A percentile compares a stretch with the other conserved stretches of the same genome.
Evolutionary conservation across 2,329 filamentous ascomycete genomes (phyloP).

Genomic region (Dactylellina parvicollis): DNA sequence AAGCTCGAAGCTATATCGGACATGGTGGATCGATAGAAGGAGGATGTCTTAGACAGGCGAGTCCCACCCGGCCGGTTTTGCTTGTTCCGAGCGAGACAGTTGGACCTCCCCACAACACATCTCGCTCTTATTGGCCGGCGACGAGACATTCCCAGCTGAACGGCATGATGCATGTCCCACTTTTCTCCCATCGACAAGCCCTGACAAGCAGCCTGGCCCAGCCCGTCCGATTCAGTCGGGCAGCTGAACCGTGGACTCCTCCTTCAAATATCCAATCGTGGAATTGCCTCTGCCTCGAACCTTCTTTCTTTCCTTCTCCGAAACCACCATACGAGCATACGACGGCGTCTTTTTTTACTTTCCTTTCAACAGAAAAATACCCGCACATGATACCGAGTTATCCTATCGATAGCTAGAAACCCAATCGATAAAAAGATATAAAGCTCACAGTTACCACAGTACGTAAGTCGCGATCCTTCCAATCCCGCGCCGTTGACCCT

Average conservation of each 20-base stretch:
- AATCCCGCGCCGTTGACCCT: too few relatives aligned
- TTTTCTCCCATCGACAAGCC: conserved; percentile 8
- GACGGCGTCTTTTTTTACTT: conserved; percentile 18
- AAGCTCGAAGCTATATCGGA: too few relatives aligned
- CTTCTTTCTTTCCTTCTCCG: conserved; percentile 9
- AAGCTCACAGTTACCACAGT: conserved; percentile 18
- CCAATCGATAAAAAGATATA: conserved; percentile 35
- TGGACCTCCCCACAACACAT: conserved; percentile 45
- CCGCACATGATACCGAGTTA: conserved; percentile 45
- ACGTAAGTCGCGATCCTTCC: neutral
- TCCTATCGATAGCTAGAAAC: neutral
- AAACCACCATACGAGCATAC: conserved; percentile 3
- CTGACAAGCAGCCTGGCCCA: neutral
- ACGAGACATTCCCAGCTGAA: conserved; percentile 48
- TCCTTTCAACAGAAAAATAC: neutral
- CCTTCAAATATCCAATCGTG: conserved; percentile 50
- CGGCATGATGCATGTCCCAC: conserved; percentile 39
- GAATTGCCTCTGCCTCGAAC: conserved; percentile 10
- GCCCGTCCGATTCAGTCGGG: conserved; percentile 10
- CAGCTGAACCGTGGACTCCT: conserved; percentile 38
- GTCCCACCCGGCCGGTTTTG: conserved; percentile 13
- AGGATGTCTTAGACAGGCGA: conserved; percentile 44
- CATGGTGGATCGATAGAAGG: neutral
- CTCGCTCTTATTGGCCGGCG: conserved; percentile 23
- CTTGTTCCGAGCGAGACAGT: conserved; percentile 39